These are phyloP conservation scores for Phytophthora fragariaefolia DNA, from an alignment of 352 stramenopile species.

Conservation along the genomic window DNA sequence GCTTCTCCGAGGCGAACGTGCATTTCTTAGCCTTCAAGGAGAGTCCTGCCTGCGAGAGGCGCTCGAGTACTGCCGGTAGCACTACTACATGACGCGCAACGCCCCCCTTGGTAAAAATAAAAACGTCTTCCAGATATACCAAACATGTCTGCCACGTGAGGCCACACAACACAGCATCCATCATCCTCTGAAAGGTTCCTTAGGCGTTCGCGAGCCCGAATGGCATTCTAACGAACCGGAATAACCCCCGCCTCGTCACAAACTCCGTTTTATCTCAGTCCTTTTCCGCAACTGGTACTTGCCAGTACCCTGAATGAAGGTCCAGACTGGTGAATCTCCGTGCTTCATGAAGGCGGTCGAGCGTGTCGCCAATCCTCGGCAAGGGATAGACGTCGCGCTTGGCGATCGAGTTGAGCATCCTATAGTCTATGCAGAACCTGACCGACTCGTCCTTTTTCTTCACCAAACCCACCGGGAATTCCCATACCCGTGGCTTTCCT, in stretches of 20 bases:
- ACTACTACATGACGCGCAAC: too few species aligned
- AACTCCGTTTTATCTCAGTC: conserved; percentile 32
- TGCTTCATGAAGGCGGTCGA: conserved; percentile 18
- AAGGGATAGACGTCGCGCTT: too few species aligned
- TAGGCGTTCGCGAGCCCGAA: background rate
- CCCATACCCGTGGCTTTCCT: background rate
- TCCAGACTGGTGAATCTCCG: conserved; percentile 22
- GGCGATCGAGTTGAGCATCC: background rate
- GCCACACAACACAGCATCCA: background rate
- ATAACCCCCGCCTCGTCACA: background rate
- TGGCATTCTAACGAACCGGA: background rate
- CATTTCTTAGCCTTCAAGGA: too few species aligned
- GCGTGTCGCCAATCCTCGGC: conserved; percentile 26
- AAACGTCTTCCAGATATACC: too few species aligned
- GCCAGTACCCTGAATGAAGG: too few species aligned
- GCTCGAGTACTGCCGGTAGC: too few species aligned
- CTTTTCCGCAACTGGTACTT: background rate
- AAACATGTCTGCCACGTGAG: background rate
- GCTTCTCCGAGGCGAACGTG: too few species aligned
- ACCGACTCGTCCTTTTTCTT: background rate
- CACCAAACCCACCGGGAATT: background rate
- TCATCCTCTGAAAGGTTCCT: background rate
- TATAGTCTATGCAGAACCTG: background rate
- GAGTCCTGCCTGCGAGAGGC: too few species aligned
- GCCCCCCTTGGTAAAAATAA: too few species aligned